phyloP scores from a whole-genome alignment of 2,329 filamentous ascomycete species.

The Arachnomyces sp. region DNA sequence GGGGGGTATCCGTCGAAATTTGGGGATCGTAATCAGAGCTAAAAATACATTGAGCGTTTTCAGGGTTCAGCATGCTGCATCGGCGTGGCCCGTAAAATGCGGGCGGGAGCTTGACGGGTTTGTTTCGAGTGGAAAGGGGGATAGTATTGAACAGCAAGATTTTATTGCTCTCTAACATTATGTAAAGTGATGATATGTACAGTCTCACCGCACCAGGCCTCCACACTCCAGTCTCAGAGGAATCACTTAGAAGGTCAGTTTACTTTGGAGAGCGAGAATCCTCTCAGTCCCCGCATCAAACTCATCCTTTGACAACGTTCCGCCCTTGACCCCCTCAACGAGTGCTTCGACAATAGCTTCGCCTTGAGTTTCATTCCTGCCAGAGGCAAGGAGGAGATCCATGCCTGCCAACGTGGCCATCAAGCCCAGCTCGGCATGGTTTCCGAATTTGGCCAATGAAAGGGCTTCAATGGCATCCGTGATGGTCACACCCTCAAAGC shows the following conservation, averaged over 20 bases:
- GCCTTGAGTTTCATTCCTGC: conserved; percentile 22
- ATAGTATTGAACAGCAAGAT: too few relatives aligned
- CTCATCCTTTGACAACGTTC: conserved; percentile 6
- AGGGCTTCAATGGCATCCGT: conserved; percentile 25
- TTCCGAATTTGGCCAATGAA: conserved; percentile 16
- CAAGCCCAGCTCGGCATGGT: conserved; percentile 16
- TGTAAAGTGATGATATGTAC: too few relatives aligned
- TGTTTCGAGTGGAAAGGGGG: too few relatives aligned
- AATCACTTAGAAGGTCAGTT: conserved; percentile 4
- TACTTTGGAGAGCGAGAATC: conserved; percentile 13
- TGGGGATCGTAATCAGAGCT: too few relatives aligned
- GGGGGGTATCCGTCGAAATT: too few relatives aligned
- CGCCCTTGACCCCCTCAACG: conserved; percentile 13
- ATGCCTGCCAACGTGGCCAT: conserved; percentile 22
- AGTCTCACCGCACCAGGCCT: too few relatives aligned
- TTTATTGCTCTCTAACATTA: too few relatives aligned
- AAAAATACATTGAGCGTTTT: too few relatives aligned
- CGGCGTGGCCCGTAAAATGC: too few relatives aligned
- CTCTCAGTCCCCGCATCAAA: conserved; percentile 14
- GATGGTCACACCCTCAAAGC: conserved; percentile 23
- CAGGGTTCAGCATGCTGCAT: too few relatives aligned
- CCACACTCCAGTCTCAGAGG: too few relatives aligned
- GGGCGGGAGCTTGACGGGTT: too few relatives aligned
- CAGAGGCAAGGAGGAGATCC: conserved; percentile 23
- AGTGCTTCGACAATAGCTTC: conserved; percentile 17